Evolutionary conservation across 495 filamentous ascomycete species (phyloP), one percentile per base, ranked within the genome.

Genomic region (Talaromyces adpressus): DNA sequence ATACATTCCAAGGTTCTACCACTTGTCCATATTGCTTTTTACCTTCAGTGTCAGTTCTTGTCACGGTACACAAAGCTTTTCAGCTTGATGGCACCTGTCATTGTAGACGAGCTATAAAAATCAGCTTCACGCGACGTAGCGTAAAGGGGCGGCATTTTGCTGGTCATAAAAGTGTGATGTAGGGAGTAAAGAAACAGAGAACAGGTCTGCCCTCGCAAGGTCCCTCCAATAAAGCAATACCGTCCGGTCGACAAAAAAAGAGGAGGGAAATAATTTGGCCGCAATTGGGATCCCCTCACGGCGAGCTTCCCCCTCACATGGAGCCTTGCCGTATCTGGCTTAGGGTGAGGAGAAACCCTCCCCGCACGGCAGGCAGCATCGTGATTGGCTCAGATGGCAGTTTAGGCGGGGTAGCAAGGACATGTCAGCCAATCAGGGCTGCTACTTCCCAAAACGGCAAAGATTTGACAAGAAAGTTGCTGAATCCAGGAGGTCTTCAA

Each of bases 281-380:
- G n/a, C n/a, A n/a, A 30, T 30, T 12, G 36, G 36, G 45, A 49
- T 49, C 45, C 45, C 45, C 45, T 18, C 45, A 49, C 45, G 41
- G 41, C n/a, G n/a, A 49, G 18, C 58, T 60, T 60, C 58, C 58
- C 58, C 58, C 58, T 60, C 58, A 60, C 36, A 41, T 14, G 22
- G 36, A 14, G 25, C 25, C n/a, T 16, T 39, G 20, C 58, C 22
- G 4, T 30, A 49, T 23, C 0, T 4, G 58, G 58, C 6, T 47
- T 60, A 60, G 58, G 18, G 58, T 60, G 58, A 41, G 58, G 58
- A 20, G 58, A 60, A 3, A 6, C 9, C 9, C 27, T 30, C 9
- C 9, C 27, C 56, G 9, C 32, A n/a, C 30, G 1, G 29, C 9
- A 11, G 27, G 0, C 29, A 2, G 32, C 56, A 58, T 18, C 5